A percentile compares a stretch with the other conserved stretches of the same genome.
Conservation (phyloP, 257 asterid species). For the Oldenlandia corymbosa region DNA sequence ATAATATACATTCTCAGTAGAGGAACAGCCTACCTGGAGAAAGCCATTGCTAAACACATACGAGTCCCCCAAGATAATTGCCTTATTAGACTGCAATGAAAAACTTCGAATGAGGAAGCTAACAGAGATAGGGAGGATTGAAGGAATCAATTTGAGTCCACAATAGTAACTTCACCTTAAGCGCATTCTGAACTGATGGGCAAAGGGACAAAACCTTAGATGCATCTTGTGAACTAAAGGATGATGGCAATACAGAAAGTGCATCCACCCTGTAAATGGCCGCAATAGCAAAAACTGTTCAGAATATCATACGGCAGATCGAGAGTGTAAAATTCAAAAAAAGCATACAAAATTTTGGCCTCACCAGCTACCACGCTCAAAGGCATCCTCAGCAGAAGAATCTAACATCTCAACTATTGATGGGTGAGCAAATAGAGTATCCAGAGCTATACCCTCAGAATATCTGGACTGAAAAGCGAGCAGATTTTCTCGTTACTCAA, state of each 20-base stretch:
- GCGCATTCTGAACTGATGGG: conserved; percentile 70
- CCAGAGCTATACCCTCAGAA: conserved; percentile 85
- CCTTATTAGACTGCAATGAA: conserved; percentile 66
- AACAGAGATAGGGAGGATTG: too few species aligned
- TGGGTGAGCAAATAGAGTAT: conserved; percentile 64
- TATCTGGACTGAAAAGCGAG: conserved; percentile 61
- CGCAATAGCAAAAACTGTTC: conserved; percentile 15
- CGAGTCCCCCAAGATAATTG: conserved; percentile 75
- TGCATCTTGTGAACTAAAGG: conserved; percentile 82
- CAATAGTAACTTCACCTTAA: conserved; percentile 46
- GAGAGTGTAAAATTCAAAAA: conserved; percentile 7
- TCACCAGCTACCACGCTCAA: conserved; percentile 92
- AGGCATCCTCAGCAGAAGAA: conserved; percentile 81
- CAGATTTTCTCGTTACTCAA: not conserved
- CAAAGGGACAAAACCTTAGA: conserved; percentile 73
- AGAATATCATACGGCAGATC: not conserved
- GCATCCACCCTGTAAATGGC: conserved; percentile 72
- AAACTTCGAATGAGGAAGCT: conserved; percentile 13
- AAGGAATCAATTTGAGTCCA: not conserved
- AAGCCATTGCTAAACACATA: conserved; percentile 68
- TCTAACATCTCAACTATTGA: conserved; percentile 86
- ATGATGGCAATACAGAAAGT: conserved; percentile 74
- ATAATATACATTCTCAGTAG: not conserved
- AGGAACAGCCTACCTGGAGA: conserved; percentile 58
- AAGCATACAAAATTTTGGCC: conserved; percentile 11